Conservation (phyloP, 1,284 basidiomycete genomes). For the Ustilago tritici region DNA sequence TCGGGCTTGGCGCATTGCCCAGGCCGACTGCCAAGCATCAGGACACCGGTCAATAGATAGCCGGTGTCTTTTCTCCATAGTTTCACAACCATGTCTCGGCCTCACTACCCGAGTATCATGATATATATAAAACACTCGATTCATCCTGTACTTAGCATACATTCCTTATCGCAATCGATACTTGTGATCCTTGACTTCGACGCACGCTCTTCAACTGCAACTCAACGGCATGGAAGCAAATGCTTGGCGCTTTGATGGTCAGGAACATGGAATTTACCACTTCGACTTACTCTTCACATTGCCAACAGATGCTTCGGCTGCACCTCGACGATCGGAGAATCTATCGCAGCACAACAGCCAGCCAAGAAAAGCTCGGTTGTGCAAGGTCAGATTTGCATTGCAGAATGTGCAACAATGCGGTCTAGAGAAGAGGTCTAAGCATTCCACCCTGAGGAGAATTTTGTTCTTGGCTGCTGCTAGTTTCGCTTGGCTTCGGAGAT, state of each 20-base stretch:
- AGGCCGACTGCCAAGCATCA: too few relatives aligned
- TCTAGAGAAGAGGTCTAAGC: background rate
- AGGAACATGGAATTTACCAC: slow-evolving; percentile 4
- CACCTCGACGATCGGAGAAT: background rate
- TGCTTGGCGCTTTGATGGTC: background rate
- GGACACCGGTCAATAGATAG: too few relatives aligned
- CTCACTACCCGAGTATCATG: too few relatives aligned
- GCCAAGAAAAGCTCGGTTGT: slow-evolving; percentile 11
- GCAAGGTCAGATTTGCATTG: slow-evolving; percentile 9
- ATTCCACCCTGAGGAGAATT: background rate
- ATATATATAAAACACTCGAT: too few relatives aligned
- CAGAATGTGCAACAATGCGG: slow-evolving; percentile 14
- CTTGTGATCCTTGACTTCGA: too few relatives aligned
- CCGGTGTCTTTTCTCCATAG: too few relatives aligned
- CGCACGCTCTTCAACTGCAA: too few relatives aligned
- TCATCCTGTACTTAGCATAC: too few relatives aligned
- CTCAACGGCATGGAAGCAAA: background rate
- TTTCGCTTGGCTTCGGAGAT: background rate
- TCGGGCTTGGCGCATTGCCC: too few relatives aligned
- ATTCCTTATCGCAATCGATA: too few relatives aligned
- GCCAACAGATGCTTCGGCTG: background rate
- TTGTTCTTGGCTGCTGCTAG: background rate
- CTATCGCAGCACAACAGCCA: background rate
- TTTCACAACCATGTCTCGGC: too few relatives aligned
- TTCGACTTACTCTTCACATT: background rate